Conservation (phyloP, 768 basidiomycete species). For the Agaricus subrufescens region DNA sequence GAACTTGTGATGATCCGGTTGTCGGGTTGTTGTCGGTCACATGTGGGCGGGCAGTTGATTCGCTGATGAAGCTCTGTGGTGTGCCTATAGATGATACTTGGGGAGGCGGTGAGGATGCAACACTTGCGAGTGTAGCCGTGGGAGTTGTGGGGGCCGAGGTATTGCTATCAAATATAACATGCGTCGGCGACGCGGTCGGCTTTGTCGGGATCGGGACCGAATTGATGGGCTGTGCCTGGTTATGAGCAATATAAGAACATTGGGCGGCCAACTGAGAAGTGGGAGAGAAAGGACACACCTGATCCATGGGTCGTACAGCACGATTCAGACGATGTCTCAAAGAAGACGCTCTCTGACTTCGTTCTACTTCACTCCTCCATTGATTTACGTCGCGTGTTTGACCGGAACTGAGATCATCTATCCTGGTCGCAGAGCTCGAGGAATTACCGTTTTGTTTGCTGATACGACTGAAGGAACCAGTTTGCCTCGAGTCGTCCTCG, state of each 20-base stretch:
- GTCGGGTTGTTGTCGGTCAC: background rate
- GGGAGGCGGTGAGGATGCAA: conserved; percentile 18
- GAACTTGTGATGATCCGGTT: conserved; percentile 4
- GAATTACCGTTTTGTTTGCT: background rate
- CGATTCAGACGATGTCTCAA: conserved; percentile 28
- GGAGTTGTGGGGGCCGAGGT: conserved; percentile 22
- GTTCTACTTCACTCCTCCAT: conserved; percentile 42
- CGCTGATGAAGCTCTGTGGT: conserved; percentile 10
- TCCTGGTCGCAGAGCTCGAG: background rate
- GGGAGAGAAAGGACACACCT: conserved; percentile 31
- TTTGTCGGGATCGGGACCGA: conserved; percentile 42
- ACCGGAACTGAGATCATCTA: conserved; percentile 28
- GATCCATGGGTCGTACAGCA: conserved; percentile 33
- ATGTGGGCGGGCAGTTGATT: background rate
- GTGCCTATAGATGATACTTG: conserved; percentile 15
- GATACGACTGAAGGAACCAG: background rate
- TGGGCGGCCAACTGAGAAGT: background rate
- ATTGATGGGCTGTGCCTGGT: conserved; percentile 35
- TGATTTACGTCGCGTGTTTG: conserved; percentile 48
- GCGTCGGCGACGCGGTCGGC: conserved; percentile 43
- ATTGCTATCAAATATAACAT: conserved; percentile 33
- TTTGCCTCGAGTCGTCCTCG: conserved; percentile 15
- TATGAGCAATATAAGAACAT: background rate
- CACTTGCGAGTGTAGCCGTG: conserved; percentile 18
- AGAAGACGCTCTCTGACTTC: conserved; percentile 22